Evolutionary conservation across 768 basidiomycete species (phyloP).

Genomic region (Tricholoma furcatifolium): DNA sequence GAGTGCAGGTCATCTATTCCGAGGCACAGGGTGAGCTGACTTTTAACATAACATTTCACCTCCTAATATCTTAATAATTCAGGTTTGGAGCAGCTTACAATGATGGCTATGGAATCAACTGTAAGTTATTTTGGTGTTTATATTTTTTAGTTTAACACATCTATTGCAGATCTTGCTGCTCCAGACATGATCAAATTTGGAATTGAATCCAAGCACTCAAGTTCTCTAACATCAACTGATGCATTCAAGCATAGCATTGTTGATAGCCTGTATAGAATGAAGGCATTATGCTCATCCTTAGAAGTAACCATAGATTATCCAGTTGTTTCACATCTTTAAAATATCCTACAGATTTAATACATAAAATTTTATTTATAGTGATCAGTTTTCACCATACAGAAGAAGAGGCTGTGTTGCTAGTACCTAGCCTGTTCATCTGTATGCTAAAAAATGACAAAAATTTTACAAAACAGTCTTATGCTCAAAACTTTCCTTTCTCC

Average conservation of each 20-base stretch:
- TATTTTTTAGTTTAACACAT: background rate
- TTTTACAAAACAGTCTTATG: background rate
- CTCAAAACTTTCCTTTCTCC: slow-evolving; percentile 32
- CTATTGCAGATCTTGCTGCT: slow-evolving; percentile 70
- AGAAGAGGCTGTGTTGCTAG: background rate
- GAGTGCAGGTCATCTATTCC: slow-evolving; percentile 82
- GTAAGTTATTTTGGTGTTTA: slow-evolving; percentile 40
- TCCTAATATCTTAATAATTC: background rate
- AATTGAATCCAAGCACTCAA: slow-evolving; percentile 85
- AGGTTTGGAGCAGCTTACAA: slow-evolving; percentile 79
- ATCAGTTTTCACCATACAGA: slow-evolving; percentile 12
- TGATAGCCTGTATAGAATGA: slow-evolving; percentile 70
- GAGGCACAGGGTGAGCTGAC: slow-evolving; percentile 72
- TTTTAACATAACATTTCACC: background rate
- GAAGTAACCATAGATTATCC: slow-evolving; percentile 20
- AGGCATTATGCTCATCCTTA: slow-evolving; percentile 41
- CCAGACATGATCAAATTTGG: slow-evolving; percentile 85
- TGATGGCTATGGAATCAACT: slow-evolving; percentile 94
- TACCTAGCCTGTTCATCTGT: slow-evolving; percentile 2
- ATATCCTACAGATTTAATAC: background rate
- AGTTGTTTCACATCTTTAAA: slow-evolving; percentile 31
- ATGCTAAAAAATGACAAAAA: slow-evolving; percentile 13
- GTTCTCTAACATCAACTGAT: slow-evolving; percentile 65
- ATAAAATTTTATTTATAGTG: background rate
- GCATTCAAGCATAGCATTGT: slow-evolving; percentile 61